Base-by-base conservation (phyloP, 306 rosid genomes). In the Rosa persica region DNA sequence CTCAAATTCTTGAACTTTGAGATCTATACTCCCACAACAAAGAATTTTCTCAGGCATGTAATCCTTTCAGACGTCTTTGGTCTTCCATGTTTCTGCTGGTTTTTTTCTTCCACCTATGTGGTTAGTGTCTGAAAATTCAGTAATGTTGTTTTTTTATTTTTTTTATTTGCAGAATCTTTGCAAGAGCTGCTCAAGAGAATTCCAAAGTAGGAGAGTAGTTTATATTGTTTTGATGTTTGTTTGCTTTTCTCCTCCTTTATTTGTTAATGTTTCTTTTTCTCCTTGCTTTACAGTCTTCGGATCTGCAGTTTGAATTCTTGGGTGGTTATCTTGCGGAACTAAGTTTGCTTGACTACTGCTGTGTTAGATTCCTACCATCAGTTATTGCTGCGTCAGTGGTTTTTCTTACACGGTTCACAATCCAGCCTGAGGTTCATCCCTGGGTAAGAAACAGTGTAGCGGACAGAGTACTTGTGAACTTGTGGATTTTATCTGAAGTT, bases 251-350 rank as follows among this genome's bases (percentile, higher is more conserved):
- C 2, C 39, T 38, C 62, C 22, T 23, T 54, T 34, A 15, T 39
- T 51, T n/a, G 13, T 70, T 49, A 34, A 12, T 71, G 61, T 77
- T 74, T 77, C 52, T 52, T 49, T 46, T 12, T 22, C 43, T 47
- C 20, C 69, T 10, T 57, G 27, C 68, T 48, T 47, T 48, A 43
- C 89, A 82, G 85, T 60, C 76, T 77, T 54, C 79, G 2, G 36
- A 39, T 42, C 39, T 70, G 78, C 70, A 62, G 22, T 66, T 85
- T 39, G 87, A 81, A 58, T 74, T 76, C 76, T 55, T 88, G 80
- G 79, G 84, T 70, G 74, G 64, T 65, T 88, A 83, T 83, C 91
- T 88, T 65, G 81, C 80, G 61, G 91, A 88, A 83, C 81, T 88
- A 39, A 79, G 87, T 71, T 78, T 88, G 76, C 75, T 83, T 48